phyloP scores from a whole-genome alignment of 768 basidiomycete species.

The Paxillus ammoniavirescens region DNA sequence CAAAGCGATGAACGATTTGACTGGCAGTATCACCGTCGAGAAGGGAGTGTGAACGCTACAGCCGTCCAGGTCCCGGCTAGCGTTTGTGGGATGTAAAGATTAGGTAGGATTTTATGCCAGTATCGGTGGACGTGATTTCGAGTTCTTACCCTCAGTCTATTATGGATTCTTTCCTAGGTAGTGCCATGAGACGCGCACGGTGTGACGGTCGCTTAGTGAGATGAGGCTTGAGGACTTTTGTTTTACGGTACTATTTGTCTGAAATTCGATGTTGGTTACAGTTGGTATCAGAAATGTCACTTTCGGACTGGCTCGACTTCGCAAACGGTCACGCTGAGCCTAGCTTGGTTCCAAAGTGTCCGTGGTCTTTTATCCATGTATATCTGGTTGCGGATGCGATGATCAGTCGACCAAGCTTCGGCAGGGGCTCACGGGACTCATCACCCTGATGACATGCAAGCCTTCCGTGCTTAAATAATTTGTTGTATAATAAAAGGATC shows the following conservation, averaged over 20 bases:
- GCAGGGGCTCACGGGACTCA: too few relatives aligned
- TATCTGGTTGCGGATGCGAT: too few relatives aligned
- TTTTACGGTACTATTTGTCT: too few relatives aligned
- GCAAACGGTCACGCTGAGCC: neutral
- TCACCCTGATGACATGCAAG: too few relatives aligned
- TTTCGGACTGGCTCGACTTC: too few relatives aligned
- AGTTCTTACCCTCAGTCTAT: neutral
- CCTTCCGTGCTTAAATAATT: too few relatives aligned
- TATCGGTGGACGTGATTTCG: neutral
- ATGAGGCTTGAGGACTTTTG: too few relatives aligned
- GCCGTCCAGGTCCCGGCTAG: constrained; percentile 44
- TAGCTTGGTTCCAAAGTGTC: neutral
- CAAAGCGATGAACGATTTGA: constrained; percentile 35
- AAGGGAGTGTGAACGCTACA: constrained; percentile 45
- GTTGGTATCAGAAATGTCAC: too few relatives aligned
- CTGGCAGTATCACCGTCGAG: constrained; percentile 39
- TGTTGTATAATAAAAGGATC: too few relatives aligned
- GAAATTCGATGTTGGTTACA: too few relatives aligned
- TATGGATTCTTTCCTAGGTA: neutral
- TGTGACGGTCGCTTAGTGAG: too few relatives aligned
- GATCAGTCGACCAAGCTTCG: too few relatives aligned
- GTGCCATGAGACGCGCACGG: neutral
- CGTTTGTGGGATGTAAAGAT: constrained; percentile 44
- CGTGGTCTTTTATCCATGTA: neutral
- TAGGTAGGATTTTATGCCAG: neutral